These are phyloP conservation scores for Rubus idaeus DNA, from an alignment of 306 rosid species.

Conservation along the genomic window DNA sequence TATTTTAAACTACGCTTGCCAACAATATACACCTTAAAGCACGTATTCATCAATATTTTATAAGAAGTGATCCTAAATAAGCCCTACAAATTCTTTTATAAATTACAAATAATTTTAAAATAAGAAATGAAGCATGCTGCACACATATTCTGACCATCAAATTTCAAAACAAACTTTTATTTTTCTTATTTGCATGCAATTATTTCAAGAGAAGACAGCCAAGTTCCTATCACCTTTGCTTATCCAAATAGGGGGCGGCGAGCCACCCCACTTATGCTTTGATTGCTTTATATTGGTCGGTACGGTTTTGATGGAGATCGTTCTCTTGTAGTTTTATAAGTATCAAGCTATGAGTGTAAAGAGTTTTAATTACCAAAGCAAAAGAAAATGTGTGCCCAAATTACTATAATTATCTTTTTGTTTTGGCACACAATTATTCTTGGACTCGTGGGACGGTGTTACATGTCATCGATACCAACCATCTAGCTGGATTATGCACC, in stretches of 20 bases:
- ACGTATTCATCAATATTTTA: too few relatives aligned
- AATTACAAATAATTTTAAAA: neutral
- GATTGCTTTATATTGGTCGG: conserved; percentile 25
- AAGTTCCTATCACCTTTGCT: conserved; percentile 15
- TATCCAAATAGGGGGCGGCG: conserved; percentile 29
- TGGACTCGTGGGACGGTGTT: conserved; percentile 20
- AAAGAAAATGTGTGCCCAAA: neutral
- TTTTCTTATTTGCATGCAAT: neutral
- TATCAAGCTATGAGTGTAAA: neutral
- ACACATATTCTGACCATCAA: neutral
- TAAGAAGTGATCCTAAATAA: too few relatives aligned
- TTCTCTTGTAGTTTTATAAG: conserved; percentile 5
- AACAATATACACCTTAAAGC: too few relatives aligned
- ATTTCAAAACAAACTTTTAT: neutral
- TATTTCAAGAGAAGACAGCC: conserved; percentile 1
- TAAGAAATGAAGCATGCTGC: neutral
- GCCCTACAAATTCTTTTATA: neutral
- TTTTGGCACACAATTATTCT: conserved; percentile 5
- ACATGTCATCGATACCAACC: conserved; percentile 7
- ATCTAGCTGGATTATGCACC: conserved; percentile 11
- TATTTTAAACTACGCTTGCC: neutral
- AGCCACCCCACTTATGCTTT: conserved; percentile 10
- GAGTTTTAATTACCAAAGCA: neutral
- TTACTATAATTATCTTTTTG: neutral
- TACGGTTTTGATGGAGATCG: conserved; percentile 31